Conservation (phyloP, 306 rosid species). For the Arachis hypogaea region DNA sequence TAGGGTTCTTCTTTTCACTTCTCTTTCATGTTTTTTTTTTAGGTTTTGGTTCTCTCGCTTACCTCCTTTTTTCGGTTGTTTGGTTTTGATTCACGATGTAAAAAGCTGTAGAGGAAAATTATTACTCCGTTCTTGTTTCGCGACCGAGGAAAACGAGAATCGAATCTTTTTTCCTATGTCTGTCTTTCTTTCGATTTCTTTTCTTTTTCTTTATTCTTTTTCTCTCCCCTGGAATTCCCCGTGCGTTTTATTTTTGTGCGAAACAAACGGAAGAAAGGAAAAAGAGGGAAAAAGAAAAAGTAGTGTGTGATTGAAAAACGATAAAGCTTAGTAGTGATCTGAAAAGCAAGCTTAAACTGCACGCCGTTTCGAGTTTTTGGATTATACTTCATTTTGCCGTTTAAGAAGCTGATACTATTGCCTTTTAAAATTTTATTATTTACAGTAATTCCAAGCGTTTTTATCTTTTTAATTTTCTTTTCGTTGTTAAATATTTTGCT, state of each 20-base stretch:
- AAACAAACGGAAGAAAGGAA: slow-evolving; percentile 24
- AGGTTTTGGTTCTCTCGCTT: background rate
- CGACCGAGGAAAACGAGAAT: slow-evolving; percentile 40
- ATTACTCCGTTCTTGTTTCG: slow-evolving; percentile 31
- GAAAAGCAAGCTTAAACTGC: background rate
- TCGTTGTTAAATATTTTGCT: background rate
- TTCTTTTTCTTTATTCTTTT: background rate
- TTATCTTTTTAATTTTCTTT: background rate
- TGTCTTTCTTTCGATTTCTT: too few relatives aligned
- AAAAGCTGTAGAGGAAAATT: slow-evolving; percentile 27
- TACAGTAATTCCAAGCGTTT: background rate
- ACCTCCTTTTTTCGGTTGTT: slow-evolving; percentile 12
- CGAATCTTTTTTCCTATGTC: background rate
- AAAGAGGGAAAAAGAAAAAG: too few relatives aligned
- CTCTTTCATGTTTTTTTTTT: background rate
- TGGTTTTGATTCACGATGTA: slow-evolving; percentile 45
- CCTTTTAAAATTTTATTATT: background rate
- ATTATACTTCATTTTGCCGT: slow-evolving; percentile 3
- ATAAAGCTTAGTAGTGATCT: background rate
- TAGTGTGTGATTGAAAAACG: too few relatives aligned
- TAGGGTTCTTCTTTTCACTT: slow-evolving; percentile 33
- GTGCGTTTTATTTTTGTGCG: slow-evolving; percentile 19
- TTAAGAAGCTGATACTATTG: background rate
- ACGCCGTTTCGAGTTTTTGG: slow-evolving; percentile 13
- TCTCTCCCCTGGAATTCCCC: background rate